Evolutionary conservation across 1,284 basidiomycete genomes (phyloP).

Genomic region (Earliella scabrosa): DNA sequence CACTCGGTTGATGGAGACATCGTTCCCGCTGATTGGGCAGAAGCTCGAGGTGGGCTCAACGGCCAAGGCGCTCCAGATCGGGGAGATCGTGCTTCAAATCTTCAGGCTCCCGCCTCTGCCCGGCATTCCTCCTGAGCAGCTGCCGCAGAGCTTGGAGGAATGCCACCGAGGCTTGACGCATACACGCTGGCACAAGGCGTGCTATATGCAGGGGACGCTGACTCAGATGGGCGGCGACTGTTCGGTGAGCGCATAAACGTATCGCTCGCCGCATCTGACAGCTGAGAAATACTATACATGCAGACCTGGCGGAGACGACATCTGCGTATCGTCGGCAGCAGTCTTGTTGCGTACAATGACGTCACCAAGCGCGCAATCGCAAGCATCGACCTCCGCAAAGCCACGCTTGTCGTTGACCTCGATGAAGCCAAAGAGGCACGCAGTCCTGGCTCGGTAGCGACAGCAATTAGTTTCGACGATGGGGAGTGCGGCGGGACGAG

Average conservation of each 20-base stretch:
- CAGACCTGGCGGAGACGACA: constrained; percentile 90
- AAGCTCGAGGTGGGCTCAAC: constrained; percentile 60
- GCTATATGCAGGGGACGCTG: constrained; percentile 90
- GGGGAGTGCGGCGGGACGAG: constrained; percentile 79
- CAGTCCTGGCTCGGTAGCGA: constrained; percentile 47
- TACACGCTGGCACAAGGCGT: constrained; percentile 90
- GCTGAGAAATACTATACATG: not conserved
- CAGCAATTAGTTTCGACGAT: constrained; percentile 48
- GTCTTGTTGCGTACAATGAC: constrained; percentile 91
- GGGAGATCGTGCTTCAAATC: constrained; percentile 85
- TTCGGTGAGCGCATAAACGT: constrained; percentile 51
- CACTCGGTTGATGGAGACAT: constrained; percentile 81
- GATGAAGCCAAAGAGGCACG: constrained; percentile 74
- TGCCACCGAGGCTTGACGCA: constrained; percentile 88
- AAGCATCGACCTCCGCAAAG: constrained; percentile 91
- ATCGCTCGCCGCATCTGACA: no score
- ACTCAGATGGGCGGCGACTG: constrained; percentile 98
- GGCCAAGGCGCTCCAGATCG: constrained; percentile 63
- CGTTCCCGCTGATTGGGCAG: constrained; percentile 83
- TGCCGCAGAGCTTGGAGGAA: constrained; percentile 93
- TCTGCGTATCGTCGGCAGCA: constrained; percentile 86
- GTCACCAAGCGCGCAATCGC: constrained; percentile 91
- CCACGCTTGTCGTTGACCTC: constrained; percentile 79
- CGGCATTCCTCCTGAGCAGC: constrained; percentile 74
- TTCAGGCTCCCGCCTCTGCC: constrained; percentile 90